Conservation (phyloP, 345 rosid genomes). For the Aegle marmelos region DNA sequence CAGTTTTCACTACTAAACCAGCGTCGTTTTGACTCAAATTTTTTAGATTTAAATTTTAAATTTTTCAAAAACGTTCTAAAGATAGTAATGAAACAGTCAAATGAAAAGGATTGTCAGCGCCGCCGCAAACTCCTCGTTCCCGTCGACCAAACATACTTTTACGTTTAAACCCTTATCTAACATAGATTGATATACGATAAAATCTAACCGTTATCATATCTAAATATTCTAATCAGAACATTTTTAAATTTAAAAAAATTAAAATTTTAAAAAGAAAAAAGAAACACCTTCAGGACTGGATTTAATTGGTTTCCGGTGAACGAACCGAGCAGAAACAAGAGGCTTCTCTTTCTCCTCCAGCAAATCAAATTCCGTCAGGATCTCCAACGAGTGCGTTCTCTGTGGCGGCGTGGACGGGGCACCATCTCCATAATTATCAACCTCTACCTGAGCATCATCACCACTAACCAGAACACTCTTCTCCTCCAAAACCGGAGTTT, state of each 20-base stretch:
- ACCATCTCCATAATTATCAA: conserved; percentile 1
- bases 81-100: not conserved
- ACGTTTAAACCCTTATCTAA: not conserved
- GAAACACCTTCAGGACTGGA: conserved; percentile 54
- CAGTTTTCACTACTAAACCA: not conserved
- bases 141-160: not conserved
- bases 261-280: not conserved
- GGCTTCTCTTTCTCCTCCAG: conserved; percentile 52
- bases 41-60: too few relatives aligned
- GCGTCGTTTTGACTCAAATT: not conserved
- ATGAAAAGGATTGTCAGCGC: not conserved
- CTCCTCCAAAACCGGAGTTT: conserved; percentile 10
- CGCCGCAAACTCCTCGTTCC: not conserved
- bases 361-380: conserved; percentile 25
- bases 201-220: conserved; percentile 4
- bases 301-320: conserved; percentile 35
- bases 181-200: not conserved
- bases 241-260: not conserved
- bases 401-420: conserved; percentile 27
- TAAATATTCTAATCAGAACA: not conserved
- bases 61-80: not conserved
- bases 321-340: conserved; percentile 49
- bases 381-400: conserved; percentile 26
- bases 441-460: conserved; percentile 1
- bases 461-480: conserved; percentile 1